Conservation (phyloP, 2,329 filamentous ascomycete genomes). For the Cercospora sp. region DNA sequence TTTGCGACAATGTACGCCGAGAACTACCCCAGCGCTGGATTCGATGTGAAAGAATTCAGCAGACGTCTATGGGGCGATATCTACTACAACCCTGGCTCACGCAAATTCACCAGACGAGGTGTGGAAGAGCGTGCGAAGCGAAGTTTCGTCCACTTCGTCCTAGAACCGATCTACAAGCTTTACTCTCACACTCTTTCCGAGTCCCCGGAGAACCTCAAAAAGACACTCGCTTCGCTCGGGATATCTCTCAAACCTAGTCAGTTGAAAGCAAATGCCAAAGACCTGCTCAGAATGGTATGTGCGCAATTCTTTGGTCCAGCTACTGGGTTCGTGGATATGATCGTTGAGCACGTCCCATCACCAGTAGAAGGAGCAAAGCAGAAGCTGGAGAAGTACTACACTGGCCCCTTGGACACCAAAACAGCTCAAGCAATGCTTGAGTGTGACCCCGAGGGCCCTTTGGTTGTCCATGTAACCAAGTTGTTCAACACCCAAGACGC, state of each 20-base stretch:
- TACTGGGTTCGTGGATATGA: constrained; percentile 92
- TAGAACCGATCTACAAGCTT: constrained; percentile 97
- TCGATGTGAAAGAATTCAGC: constrained; percentile 81
- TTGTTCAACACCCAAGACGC: constrained; percentile 88
- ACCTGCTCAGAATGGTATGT: constrained; percentile 84
- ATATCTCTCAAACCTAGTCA: constrained; percentile 90
- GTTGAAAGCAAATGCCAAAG: constrained; percentile 84
- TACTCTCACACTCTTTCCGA: constrained; percentile 94
- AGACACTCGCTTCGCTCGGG: constrained; percentile 73
- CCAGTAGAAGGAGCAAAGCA: constrained; percentile 74
- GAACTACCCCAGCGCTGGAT: constrained; percentile 58
- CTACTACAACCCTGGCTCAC: constrained; percentile 87
- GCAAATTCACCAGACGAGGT: constrained; percentile 86
- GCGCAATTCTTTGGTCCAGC: constrained; percentile 93
- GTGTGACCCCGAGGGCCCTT: constrained; percentile 84
- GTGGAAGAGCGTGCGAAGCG: constrained; percentile 77
- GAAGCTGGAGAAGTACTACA: constrained; percentile 85
- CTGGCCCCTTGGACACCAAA: constrained; percentile 80
- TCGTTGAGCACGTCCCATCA: constrained; percentile 84
- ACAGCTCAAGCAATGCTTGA: constrained; percentile 75
- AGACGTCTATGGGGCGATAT: constrained; percentile 91
- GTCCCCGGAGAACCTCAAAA: constrained; percentile 78
- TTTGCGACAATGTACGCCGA: constrained; percentile 97
- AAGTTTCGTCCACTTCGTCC: constrained; percentile 89
- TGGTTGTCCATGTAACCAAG: constrained; percentile 91